A percentile compares a stretch with the other conserved stretches of the same genome.
Evolutionary conservation across 2,329 filamentous ascomycete genomes (phyloP).

Genomic region (Sodiomyces alkalinus): DNA sequence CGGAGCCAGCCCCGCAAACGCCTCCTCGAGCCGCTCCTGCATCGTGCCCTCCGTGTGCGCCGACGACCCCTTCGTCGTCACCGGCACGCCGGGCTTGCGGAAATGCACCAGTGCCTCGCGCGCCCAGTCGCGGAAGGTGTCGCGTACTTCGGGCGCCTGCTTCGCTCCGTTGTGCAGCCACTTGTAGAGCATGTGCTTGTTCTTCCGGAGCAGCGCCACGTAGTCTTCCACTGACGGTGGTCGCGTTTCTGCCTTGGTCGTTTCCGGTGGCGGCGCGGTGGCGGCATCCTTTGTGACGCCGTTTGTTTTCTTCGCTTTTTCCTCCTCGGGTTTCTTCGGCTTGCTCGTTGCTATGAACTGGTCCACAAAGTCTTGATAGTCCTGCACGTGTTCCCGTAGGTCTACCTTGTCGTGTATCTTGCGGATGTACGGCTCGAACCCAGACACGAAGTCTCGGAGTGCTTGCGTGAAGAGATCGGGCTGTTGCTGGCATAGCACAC

Average conservation of each 20-base stretch:
- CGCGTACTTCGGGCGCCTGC: slow-evolving; percentile 50
- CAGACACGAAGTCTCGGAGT: slow-evolving; percentile 47
- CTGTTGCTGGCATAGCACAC: slow-evolving; percentile 48
- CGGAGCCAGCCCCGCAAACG: slow-evolving; percentile 30
- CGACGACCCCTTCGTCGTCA: slow-evolving; percentile 20
- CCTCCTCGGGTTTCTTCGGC: slow-evolving; percentile 12
- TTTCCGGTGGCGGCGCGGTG: too few relatives aligned
- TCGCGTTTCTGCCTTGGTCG: slow-evolving; percentile 16
- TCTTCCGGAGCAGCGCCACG: slow-evolving; percentile 48
- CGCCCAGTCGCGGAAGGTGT: slow-evolving; percentile 45
- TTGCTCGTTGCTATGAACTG: slow-evolving; percentile 51
- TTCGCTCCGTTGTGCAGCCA: slow-evolving; percentile 57
- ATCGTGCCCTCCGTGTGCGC: slow-evolving; percentile 15
- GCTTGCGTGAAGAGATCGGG: slow-evolving; percentile 61
- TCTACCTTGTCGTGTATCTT: slow-evolving; percentile 57
- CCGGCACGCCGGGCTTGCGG: slow-evolving; percentile 12
- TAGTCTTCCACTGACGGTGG: slow-evolving; percentile 56
- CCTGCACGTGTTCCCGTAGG: slow-evolving; percentile 51
- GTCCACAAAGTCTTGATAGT: slow-evolving; percentile 52
- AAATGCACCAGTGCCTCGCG: slow-evolving; percentile 44
- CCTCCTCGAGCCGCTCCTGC: slow-evolving; percentile 20
- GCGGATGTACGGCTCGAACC: slow-evolving; percentile 63
- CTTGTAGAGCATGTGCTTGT: slow-evolving; percentile 47
- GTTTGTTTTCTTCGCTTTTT: too few relatives aligned
- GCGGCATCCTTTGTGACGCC: too few relatives aligned